Conservation (phyloP, 495 filamentous ascomycete genomes). For the Penicillium daleae region DNA sequence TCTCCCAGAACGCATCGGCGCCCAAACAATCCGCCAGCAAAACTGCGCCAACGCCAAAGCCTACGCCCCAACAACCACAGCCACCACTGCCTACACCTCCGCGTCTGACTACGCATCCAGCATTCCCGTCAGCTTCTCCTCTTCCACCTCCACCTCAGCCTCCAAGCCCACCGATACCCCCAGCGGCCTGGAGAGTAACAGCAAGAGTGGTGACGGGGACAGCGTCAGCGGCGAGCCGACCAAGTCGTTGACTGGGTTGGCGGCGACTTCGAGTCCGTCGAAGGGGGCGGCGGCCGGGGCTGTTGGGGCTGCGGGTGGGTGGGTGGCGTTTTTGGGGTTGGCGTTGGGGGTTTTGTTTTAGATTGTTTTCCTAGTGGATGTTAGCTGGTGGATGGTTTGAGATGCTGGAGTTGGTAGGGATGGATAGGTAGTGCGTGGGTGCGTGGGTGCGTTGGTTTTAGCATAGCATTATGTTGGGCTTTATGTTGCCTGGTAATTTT, state of each 20-base stretch:
- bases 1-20: conserved; percentile 14
- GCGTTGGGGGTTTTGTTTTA: conserved; percentile 23
- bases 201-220: neutral
- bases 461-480: neutral
- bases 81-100: conserved; percentile 1
- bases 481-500: neutral
- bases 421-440: no score
- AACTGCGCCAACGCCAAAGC: conserved; percentile 30
- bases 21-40: conserved; percentile 21
- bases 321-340: conserved; percentile 28
- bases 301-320: conserved; percentile 18
- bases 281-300: conserved; percentile 18
- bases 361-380: no score
- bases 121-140: conserved; percentile 7
- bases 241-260: conserved; percentile 7
- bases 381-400: neutral
- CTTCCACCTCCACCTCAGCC: neutral
- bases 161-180: neutral
- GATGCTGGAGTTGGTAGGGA: neutral
- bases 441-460: neutral
- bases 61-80: conserved; percentile 17
- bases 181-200: conserved; percentile 1
- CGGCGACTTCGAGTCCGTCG: conserved; percentile 17
- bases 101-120: neutral
- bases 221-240: conserved; percentile 4